Evolutionary conservation across 495 filamentous ascomycete genomes (phyloP).

Genomic region (Tirmania nivea): DNA sequence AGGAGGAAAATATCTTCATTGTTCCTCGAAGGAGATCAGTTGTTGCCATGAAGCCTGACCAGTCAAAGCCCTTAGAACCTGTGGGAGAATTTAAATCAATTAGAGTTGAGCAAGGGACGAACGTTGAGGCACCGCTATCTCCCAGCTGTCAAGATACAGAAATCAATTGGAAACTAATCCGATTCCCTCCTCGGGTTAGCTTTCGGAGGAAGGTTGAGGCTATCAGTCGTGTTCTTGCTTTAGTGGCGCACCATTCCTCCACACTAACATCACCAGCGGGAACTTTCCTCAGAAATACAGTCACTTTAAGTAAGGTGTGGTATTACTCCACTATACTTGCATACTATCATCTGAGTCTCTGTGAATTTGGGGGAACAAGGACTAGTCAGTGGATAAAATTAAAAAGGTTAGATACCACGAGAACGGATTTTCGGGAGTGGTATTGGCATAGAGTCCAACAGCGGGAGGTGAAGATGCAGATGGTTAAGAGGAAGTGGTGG

Average conservation of each 20-base stretch:
- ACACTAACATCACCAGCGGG: conserved; percentile 1
- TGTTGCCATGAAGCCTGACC: too few relatives aligned
- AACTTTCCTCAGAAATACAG: conserved; percentile 1
- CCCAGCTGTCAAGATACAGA: conserved; percentile 1
- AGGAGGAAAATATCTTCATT: too few relatives aligned
- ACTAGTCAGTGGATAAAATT: conserved; percentile 6
- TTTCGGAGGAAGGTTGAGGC: conserved; percentile 5
- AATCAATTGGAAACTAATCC: conserved; percentile 5
- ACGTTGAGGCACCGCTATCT: too few relatives aligned
- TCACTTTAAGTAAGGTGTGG: conserved; percentile 5
- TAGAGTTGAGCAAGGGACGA: too few relatives aligned
- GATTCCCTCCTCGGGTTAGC: conserved; percentile 7
- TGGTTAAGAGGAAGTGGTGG: conserved; percentile 7
- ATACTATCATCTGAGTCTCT: conserved; percentile 4
- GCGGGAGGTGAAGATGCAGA: conserved; percentile 4
- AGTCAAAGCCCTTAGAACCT: too few relatives aligned
- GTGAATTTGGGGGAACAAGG: conserved; percentile 9
- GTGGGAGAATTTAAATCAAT: too few relatives aligned
- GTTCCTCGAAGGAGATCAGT: too few relatives aligned
- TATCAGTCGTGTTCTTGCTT: conserved; percentile 4
- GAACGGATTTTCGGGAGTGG: conserved; percentile 5
- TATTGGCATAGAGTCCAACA: conserved; percentile 10
- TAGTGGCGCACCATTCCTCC: conserved; percentile 5
- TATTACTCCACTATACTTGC: conserved; percentile 13
- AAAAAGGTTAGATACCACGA: conserved; percentile 7